Evolutionary conservation across 257 asterid genomes (phyloP).

Genomic region (Ilex aquifolium): DNA sequence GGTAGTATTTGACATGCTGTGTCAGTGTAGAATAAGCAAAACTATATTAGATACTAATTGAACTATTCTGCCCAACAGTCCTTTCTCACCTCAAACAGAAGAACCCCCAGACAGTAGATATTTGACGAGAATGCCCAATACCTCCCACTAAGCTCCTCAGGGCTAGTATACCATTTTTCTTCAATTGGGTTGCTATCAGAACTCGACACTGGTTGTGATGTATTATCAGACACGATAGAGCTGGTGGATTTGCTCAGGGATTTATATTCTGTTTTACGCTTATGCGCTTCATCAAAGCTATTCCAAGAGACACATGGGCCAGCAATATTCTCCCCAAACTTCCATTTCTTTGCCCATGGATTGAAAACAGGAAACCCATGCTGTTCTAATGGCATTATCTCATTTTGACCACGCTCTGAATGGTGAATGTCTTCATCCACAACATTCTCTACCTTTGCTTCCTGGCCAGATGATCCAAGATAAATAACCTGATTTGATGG

Average conservation of each 20-base stretch:
- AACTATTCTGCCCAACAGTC: conserved; percentile 5
- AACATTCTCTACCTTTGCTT: conserved; percentile 26
- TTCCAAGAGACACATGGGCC: conserved; percentile 26
- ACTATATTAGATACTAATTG: not conserved
- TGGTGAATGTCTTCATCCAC: conserved; percentile 29
- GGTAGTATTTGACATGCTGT: too few species aligned
- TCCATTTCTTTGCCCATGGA: conserved; percentile 49
- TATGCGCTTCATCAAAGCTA: conserved; percentile 24
- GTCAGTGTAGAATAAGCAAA: not conserved
- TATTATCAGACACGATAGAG: conserved; percentile 23
- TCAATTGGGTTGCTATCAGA: conserved; percentile 34
- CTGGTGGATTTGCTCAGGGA: conserved; percentile 20
- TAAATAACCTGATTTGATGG: conserved; percentile 44
- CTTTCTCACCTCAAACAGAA: conserved; percentile 86
- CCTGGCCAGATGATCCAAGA: conserved; percentile 45
- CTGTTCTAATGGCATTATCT: conserved; percentile 41
- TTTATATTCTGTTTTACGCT: conserved; percentile 25
- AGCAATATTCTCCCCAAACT: conserved; percentile 34
- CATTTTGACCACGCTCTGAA: conserved; percentile 27
- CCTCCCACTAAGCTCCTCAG: conserved; percentile 56
- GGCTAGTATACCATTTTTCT: conserved; percentile 82
- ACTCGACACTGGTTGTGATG: conserved; percentile 28
- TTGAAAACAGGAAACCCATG: conserved; percentile 24
- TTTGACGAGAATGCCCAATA: conserved; percentile 65
- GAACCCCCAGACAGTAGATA: conserved; percentile 79